A percentile compares a stretch with the other conserved stretches of the same genome.
These are phyloP conservation scores for Epicoccum nigrum DNA, from an alignment of 2,329 filamentous ascomycete genomes.

Conservation along the genomic window DNA sequence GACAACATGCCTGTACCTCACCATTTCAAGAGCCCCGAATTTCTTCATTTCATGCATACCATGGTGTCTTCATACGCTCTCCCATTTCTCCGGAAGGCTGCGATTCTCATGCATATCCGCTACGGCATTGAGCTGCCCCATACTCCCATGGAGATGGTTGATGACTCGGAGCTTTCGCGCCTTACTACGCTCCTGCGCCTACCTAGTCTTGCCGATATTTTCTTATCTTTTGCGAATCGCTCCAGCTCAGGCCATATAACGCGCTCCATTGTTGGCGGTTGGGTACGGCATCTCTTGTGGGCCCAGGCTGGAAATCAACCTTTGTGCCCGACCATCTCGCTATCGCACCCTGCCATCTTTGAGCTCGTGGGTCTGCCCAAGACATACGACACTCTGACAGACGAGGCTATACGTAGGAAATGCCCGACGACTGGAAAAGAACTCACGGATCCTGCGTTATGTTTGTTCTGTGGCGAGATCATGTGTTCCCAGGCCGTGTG, in stretches of 20 bases:
- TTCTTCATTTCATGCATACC: slow-evolving; percentile 45
- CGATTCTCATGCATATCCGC: slow-evolving; percentile 83
- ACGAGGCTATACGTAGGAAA: slow-evolving; percentile 81
- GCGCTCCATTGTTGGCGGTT: slow-evolving; percentile 65
- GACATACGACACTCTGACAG: slow-evolving; percentile 90
- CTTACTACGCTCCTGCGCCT: slow-evolving; percentile 77
- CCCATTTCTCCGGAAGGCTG: slow-evolving; percentile 84
- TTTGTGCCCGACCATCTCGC: slow-evolving; percentile 53
- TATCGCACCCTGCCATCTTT: slow-evolving; percentile 88
- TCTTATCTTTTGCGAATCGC: slow-evolving; percentile 59
- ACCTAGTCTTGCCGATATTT: slow-evolving; percentile 80
- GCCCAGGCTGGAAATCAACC: slow-evolving; percentile 48
- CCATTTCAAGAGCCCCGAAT: slow-evolving; percentile 37
- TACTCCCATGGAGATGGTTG: slow-evolving; percentile 60
- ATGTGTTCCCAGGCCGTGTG: slow-evolving; percentile 95
- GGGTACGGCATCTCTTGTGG: slow-evolving; percentile 70
- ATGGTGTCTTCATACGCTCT: slow-evolving; percentile 80
- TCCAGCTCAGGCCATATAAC: slow-evolving; percentile 45
- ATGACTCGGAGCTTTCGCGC: slow-evolving; percentile 79
- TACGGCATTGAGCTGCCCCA: slow-evolving; percentile 87
- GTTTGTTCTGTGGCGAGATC: slow-evolving; percentile 94
- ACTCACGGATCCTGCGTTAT: slow-evolving; percentile 86
- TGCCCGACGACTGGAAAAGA: slow-evolving; percentile 94
- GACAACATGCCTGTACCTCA: slow-evolving; percentile 32
- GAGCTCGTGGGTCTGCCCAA: slow-evolving; percentile 91